Evolutionary conservation across 2,329 filamentous ascomycete species (phyloP).

Genomic region (Neonectria sp.): DNA sequence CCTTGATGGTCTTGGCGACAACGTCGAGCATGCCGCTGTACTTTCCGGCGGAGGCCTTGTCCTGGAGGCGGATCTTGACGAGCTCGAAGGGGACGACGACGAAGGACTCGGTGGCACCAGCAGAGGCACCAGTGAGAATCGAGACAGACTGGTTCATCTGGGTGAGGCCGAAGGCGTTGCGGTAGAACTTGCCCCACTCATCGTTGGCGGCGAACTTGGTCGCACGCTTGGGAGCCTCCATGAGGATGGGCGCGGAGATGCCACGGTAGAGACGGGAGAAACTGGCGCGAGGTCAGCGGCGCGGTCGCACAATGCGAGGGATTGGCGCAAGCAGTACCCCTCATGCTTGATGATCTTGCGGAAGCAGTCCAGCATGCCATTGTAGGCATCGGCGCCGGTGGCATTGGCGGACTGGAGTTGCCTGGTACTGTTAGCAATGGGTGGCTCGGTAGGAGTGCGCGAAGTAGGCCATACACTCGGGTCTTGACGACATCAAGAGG

Average conservation of each 20-base stretch:
- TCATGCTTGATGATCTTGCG: constrained; percentile 96
- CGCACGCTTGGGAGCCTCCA: constrained; percentile 94
- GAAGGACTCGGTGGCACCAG: constrained; percentile 95
- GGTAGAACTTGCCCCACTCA: constrained; percentile 96
- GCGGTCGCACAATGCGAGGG: constrained; percentile 26
- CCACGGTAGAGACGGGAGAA: constrained; percentile 94
- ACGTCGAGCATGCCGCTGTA: constrained; percentile 88
- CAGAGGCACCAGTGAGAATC: constrained; percentile 92
- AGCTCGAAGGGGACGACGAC: constrained; percentile 98
- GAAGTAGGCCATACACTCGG: constrained; percentile 79
- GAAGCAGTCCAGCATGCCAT: constrained; percentile 98
- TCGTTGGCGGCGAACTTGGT: constrained; percentile 99
- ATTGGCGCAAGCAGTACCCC: constrained; percentile 72
- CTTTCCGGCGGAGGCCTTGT: constrained; percentile 92
- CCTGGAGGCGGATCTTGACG: constrained; percentile 98
- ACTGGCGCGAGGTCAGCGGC: constrained; percentile 60
- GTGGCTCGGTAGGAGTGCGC: constrained; percentile 31
- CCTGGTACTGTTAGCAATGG: constrained; percentile 62
- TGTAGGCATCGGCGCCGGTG: constrained; percentile 87
- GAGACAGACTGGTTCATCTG: constrained; percentile 96
- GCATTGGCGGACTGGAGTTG: constrained; percentile 87
- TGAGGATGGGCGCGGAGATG: constrained; percentile 95
- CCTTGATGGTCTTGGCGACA: constrained; percentile 83
- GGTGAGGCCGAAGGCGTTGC: constrained; percentile 83
- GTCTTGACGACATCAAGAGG: constrained; percentile 99